Base-by-base conservation (phyloP, 2,329 filamentous ascomycete genomes). In the Anthostomella pinea region DNA sequence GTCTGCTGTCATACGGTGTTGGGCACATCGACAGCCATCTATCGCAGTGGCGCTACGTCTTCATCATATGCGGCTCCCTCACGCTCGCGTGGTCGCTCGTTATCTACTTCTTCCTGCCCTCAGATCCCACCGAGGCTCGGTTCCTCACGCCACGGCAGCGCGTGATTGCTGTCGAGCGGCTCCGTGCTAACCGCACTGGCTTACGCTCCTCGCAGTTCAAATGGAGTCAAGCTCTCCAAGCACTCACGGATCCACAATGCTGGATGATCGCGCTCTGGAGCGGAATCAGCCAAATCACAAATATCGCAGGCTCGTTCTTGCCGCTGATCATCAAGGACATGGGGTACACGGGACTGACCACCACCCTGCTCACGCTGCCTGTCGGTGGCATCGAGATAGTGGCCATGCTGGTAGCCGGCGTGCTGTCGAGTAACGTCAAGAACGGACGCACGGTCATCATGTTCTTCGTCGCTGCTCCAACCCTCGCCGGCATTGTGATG, bases 131-230 rank as follows among this genome's bases (percentile, higher is more conserved):
- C 17, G 79, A 73, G 1, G 78, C 81, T 5, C 75, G 73, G 43
- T 83, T 79, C 53, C 69, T 87, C 17, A 70, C 64, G 5, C 56
- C 66, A 0, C 67, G 76, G 27, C 79, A 86, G 52, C 72, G 71
- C 35, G 62, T 60, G 5, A 64, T 79, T 5, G 74, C 73, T 4
- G 63, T 77, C 14, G 69, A 72, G 31, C 67, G 76, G 11, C 68
- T 77, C 1, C 63, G 68, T 1, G 56, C 56, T 5, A 77, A 79
- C 45, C 60, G 64, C 4, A 70, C 73, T 37, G 74, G 74, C 1
- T 66, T 77, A 29, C 74, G 75, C 48, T 77, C 73, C 41, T 59
- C 61, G 8, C 61, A 72, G 17, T 71, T 71, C 53, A 67, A 69
- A 38, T 57, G 48, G 53, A 62, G 68, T 26, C 69, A 72, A 50